phyloP scores from a whole-genome alignment of 768 basidiomycete genomes.

The Cystobasidiopsis lactophilus region DNA sequence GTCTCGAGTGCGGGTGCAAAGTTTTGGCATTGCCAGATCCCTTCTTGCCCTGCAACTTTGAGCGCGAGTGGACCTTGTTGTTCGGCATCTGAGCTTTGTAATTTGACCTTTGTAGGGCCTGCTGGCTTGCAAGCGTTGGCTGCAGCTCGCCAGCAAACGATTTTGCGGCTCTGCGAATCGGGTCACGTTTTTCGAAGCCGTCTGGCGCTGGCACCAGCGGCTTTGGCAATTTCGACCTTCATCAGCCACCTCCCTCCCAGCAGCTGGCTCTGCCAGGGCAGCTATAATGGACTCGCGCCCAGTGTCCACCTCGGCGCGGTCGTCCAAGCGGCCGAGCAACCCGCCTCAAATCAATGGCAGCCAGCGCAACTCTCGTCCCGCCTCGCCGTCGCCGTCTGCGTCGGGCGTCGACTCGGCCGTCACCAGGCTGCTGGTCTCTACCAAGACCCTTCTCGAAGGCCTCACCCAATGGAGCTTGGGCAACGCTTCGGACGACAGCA shows the following conservation, averaged over 20 bases:
- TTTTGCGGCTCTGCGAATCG: background rate
- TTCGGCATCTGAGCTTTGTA: background rate
- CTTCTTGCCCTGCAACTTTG: background rate
- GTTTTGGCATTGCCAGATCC: background rate
- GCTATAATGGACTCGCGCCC: no score
- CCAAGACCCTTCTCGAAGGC: conserved; percentile 78
- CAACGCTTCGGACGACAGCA: conserved; percentile 48
- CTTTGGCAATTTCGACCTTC: no score
- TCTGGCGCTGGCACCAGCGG: no score
- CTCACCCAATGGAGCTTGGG: conserved; percentile 62
- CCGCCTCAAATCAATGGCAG: no score
- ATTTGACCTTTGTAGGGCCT: no score
- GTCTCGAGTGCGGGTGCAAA: background rate
- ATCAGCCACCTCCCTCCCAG: background rate
- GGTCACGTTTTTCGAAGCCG: background rate
- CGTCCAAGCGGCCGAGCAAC: background rate
- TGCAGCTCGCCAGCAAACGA: no score
- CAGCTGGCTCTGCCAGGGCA: no score
- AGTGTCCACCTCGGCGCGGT: background rate
- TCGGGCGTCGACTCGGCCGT: conserved; percentile 21
- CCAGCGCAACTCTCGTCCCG: background rate
- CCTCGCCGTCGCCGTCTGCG: no score
- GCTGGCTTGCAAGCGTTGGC: background rate
- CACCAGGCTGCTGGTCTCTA: conserved; percentile 75
- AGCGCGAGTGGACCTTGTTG: background rate